Evolutionary conservation across 306 rosid genomes (phyloP), one percentile per base, ranked within the genome.

Genomic region (Quercus wislizeni): DNA sequence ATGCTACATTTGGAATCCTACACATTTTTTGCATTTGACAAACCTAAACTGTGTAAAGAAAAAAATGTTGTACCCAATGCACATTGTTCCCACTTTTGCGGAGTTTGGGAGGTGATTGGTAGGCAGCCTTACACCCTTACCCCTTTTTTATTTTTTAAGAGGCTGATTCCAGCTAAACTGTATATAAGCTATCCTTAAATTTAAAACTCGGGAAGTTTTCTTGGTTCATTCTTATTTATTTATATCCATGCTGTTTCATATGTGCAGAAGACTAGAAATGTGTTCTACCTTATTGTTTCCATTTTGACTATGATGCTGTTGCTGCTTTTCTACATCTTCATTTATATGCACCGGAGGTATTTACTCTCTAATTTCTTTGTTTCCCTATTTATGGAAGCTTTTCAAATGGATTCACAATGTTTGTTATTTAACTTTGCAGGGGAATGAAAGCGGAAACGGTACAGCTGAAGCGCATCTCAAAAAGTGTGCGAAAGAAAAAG

Each of bases 271-370:
- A 84, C 56, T 86, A 76, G 61, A 46, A 92, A 78, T 70, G 84
- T 74, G 73, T 76, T 88, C 75, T 92, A 90, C 78, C 69, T 92
- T 57, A 17, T 85, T 46, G 69, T 82, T 71, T 92, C 93, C 38
- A 41, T 89, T 81, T 78, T 86, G 33, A 86, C 88, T 18, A 41
- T 92, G 86, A 33, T 82, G 79, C 52, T 90, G 80, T 85, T 92
- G 17, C 61, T 84, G 19, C 87, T 89, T 38, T 90, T 84, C 85
- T 92, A 90, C 74, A 72, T 87, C 30, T 90, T 83, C 84, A 59
- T 92, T 27, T 92, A 86, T 81, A 70, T 92, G 77, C 89, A 87
- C 75, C 89, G 59, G 67, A 90, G 97, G 97, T 92, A 89, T 84
- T 31, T 75, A 38, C 25, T 71, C 77, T 54, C 18, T 1, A 79